A percentile compares a stretch with the other conserved stretches of the same genome.
Conservation (phyloP, 2,329 filamentous ascomycete species). For the Ophiostoma sp. region DNA sequence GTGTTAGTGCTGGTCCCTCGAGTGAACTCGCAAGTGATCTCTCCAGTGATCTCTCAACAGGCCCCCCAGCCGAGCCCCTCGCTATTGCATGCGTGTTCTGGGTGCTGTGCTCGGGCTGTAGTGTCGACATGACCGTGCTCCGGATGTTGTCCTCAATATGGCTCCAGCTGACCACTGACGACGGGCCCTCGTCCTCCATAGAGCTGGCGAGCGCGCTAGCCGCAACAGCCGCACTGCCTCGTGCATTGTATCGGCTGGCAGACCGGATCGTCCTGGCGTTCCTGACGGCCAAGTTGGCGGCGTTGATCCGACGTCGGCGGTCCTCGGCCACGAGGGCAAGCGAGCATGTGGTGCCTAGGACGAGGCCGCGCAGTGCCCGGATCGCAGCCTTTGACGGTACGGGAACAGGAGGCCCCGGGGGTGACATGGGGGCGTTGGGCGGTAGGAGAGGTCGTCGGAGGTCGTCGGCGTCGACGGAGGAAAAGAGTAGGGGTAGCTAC, state of each 20-base stretch:
- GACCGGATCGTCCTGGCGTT: conserved; percentile 40
- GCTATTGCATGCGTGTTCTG: background rate
- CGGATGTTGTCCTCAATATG: background rate
- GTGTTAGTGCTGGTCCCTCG: background rate
- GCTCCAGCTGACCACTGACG: background rate
- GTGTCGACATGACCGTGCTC: background rate
- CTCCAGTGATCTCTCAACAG: background rate
- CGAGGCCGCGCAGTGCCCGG: conserved; percentile 41
- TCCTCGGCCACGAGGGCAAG: conserved; percentile 43
- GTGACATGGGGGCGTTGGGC: conserved; percentile 27
- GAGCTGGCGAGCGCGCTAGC: conserved; percentile 25
- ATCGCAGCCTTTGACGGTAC: conserved; percentile 44
- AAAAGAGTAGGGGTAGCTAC: background rate
- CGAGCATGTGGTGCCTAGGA: conserved; percentile 44
- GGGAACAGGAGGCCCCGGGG: conserved; percentile 34
- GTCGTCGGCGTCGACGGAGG: background rate
- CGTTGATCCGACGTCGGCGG: conserved; percentile 42
- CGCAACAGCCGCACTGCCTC: conserved; percentile 27
- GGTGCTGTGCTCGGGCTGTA: conserved; percentile 4
- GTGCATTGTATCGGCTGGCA: conserved; percentile 37
- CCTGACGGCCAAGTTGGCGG: conserved; percentile 36
- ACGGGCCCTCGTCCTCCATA: conserved; percentile 28
- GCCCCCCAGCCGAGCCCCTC: background rate
- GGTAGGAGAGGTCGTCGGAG: background rate
- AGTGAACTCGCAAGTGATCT: background rate